These are phyloP conservation scores for Mercurialis annua DNA, from an alignment of 345 rosid species.

Conservation along the genomic window DNA sequence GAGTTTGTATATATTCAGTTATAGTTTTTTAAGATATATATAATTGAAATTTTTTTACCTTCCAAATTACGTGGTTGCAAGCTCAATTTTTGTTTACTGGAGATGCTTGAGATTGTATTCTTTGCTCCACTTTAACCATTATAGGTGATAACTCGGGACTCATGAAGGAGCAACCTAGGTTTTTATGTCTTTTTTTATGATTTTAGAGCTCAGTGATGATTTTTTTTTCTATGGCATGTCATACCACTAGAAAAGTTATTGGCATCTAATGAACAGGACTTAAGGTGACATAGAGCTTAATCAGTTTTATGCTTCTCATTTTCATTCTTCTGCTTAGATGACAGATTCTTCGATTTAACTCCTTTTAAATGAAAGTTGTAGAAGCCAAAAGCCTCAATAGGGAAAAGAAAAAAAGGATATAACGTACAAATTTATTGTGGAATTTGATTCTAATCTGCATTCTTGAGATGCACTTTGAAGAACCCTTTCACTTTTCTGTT, in stretches of 20 bases:
- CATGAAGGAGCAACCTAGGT: not conserved
- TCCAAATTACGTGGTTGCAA: not conserved
- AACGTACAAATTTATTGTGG: not conserved
- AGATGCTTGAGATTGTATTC: not conserved
- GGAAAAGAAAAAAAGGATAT: not conserved
- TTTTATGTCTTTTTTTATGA: not conserved
- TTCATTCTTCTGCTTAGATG: not conserved
- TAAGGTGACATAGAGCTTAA: not conserved
- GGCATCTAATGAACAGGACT: not conserved
- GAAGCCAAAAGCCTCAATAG: not conserved
- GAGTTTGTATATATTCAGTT: not conserved
- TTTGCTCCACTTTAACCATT: not conserved
- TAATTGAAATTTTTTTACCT: not conserved
- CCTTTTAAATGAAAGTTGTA: not conserved
- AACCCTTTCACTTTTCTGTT: not conserved
- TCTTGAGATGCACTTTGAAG: no score
- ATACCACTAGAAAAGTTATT: not conserved
- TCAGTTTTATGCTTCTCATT: not conserved
- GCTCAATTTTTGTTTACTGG: not conserved
- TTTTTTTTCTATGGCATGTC: not conserved
- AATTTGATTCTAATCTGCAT: not conserved
- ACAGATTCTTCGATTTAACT: not conserved
- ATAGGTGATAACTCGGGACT: not conserved
- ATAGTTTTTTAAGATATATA: not conserved
- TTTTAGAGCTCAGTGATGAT: not conserved